Percentiles rank a stretch among this genome's conserved stretches.
These are phyloP conservation scores for Mycena floridula DNA, from an alignment of 768 basidiomycete genomes.

Conservation along the genomic window DNA sequence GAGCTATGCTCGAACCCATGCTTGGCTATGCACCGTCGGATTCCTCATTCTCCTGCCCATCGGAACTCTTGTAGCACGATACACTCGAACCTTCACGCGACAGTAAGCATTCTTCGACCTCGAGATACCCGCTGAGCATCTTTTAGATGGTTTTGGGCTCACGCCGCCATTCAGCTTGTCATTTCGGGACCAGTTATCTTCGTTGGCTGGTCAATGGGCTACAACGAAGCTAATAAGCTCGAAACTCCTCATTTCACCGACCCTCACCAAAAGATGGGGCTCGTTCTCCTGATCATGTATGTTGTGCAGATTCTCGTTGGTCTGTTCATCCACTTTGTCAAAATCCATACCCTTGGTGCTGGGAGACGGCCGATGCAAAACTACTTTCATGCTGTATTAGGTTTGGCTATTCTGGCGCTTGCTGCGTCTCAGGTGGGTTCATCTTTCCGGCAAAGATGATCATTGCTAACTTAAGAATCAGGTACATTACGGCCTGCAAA, in stretches of 20 bases:
- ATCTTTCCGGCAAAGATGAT: constrained; percentile 5
- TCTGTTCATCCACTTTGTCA: constrained; percentile 45
- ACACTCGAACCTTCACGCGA: constrained; percentile 42
- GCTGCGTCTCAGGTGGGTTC: constrained; percentile 43
- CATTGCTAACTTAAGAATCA: constrained; percentile 12
- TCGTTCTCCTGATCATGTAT: constrained; percentile 50
- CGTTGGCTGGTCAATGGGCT: constrained; percentile 40
- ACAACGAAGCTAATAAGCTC: constrained; percentile 26
- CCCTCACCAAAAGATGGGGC: constrained; percentile 45
- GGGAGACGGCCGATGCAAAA: constrained; percentile 43
- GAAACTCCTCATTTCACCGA: constrained; percentile 30
- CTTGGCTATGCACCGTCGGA: constrained; percentile 42
- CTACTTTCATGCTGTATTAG: constrained; percentile 49
- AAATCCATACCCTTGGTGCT: constrained; percentile 30
- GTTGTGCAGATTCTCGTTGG: constrained; percentile 43
- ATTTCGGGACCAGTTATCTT: constrained; percentile 50
- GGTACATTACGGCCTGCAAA: constrained; percentile 45
- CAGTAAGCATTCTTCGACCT: constrained; percentile 23
- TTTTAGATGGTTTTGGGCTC: constrained; percentile 45
- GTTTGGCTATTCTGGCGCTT: constrained; percentile 46
- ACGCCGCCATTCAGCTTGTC: constrained; percentile 42
- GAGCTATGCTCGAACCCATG: constrained; percentile 38
- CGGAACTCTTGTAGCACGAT: constrained; percentile 52
- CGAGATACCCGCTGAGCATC: background rate
- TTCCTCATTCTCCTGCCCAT: constrained; percentile 54